Percentiles rank a stretch among this genome's conserved stretches.
Conservation (phyloP, 352 stramenopile species). For the Phytophthora agathidicida region DNA sequence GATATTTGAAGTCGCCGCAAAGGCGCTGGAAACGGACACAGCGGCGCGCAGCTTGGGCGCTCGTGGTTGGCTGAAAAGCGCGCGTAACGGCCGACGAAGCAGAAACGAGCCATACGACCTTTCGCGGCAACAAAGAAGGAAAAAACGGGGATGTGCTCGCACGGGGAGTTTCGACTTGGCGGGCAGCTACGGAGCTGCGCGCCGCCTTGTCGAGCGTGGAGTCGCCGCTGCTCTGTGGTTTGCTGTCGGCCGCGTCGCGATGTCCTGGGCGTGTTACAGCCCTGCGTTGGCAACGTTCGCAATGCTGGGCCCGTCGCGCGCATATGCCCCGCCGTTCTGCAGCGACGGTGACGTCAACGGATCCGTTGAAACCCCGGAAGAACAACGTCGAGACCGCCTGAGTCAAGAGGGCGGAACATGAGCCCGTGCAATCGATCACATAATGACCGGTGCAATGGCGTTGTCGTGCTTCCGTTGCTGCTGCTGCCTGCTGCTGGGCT, state of each 20-base stretch:
- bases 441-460: too few relatives aligned
- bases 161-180: slow-evolving; percentile 4
- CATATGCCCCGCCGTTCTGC: background rate
- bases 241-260: background rate
- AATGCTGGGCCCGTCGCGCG: slow-evolving; percentile 13
- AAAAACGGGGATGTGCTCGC: slow-evolving; percentile 11
- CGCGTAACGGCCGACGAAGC: slow-evolving; percentile 8
- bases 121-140: slow-evolving; percentile 17
- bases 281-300: slow-evolving; percentile 5
- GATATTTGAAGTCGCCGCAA: slow-evolving; percentile 25
- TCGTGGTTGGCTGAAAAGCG: slow-evolving; percentile 13
- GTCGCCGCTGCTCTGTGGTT: too few relatives aligned
- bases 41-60: background rate
- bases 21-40: slow-evolving; percentile 22
- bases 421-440: too few relatives aligned
- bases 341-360: slow-evolving; percentile 7
- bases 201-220: too few relatives aligned
- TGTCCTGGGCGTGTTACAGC: slow-evolving; percentile 1
- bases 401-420: slow-evolving; percentile 13
- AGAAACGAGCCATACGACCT: slow-evolving; percentile 23
- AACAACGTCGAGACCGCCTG: slow-evolving; percentile 12
- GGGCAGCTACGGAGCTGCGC: too few relatives aligned
- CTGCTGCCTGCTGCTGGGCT: too few relatives aligned
- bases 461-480: too few relatives aligned
- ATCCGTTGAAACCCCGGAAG: slow-evolving; percentile 19